Percentiles rank a stretch among this genome's conserved stretches.
Conservation (phyloP, 352 stramenopile genomes). For the Proteromonas lacertae region DNA sequence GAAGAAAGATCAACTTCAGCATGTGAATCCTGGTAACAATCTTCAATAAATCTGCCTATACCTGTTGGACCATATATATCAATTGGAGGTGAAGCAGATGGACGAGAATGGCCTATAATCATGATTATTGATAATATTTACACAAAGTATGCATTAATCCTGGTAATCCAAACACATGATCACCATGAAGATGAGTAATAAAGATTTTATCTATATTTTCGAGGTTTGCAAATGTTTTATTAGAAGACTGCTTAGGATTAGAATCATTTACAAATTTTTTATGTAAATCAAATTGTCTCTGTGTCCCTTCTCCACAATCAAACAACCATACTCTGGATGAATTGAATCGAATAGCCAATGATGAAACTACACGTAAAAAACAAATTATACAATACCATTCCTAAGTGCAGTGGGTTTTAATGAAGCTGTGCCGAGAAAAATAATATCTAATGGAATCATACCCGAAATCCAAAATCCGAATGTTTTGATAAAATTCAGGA, state of each 20-base stretch:
- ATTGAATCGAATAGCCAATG: constrained; percentile 16
- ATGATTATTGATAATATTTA: constrained; percentile 11
- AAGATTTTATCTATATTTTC: constrained; percentile 37
- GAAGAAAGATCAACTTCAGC: not conserved
- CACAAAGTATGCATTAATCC: constrained; percentile 35
- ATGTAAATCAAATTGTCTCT: constrained; percentile 10
- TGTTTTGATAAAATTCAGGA: no score
- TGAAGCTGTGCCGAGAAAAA: no score
- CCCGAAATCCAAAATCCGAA: no score
- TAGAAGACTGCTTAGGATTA: constrained; percentile 16
- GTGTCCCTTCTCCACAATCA: constrained; percentile 38
- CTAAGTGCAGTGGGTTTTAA: not conserved
- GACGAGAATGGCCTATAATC: no score
- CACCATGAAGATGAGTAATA: constrained; percentile 28
- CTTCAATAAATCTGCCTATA: constrained; percentile 12
- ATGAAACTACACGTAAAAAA: constrained; percentile 17
- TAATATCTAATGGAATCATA: no score
- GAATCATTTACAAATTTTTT: constrained; percentile 1
- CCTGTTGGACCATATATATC: constrained; percentile 38
- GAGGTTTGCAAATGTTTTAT: constrained; percentile 18
- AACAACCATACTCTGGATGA: constrained; percentile 44
- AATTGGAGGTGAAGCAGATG: constrained; percentile 13
- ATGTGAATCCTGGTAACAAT: constrained; percentile 5
- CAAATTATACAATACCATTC: not conserved
- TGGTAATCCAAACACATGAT: constrained; percentile 38